Percentiles rank a stretch among this genome's conserved stretches.
phyloP scores from a whole-genome alignment of 1,284 basidiomycete genomes.

The Ustilago cynodontis region DNA sequence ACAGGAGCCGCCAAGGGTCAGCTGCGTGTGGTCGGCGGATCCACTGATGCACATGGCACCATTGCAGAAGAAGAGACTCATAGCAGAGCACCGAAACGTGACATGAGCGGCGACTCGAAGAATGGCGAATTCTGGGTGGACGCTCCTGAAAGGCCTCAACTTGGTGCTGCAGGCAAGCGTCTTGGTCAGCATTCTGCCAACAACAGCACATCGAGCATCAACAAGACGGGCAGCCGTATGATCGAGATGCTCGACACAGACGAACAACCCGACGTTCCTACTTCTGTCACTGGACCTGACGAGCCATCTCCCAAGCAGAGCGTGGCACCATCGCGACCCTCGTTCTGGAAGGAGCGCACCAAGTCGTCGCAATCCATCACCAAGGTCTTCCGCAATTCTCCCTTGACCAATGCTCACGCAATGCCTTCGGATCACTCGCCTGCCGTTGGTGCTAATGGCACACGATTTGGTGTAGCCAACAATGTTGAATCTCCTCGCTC shows the following conservation, averaged over 20 bases:
- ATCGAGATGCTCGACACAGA: conserved; percentile 39
- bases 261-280: conserved; percentile 24
- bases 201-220: conserved; percentile 33
- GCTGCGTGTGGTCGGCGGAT: conserved; percentile 28
- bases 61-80: conserved; percentile 17
- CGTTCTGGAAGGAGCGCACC: conserved; percentile 44
- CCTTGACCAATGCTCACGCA: conserved; percentile 2
- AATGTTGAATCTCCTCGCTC: conserved; percentile 6
- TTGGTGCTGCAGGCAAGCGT: conserved; percentile 21
- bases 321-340: conserved; percentile 18
- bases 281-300: conserved; percentile 27
- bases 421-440: conserved; percentile 12
- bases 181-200: conserved; percentile 29
- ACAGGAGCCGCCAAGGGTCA: conserved; percentile 33
- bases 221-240: conserved; percentile 37
- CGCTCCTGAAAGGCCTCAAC: conserved; percentile 6
- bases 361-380: conserved; percentile 29
- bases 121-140: conserved; percentile 26
- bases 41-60: conserved; percentile 5
- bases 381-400: conserved; percentile 35
- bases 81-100: conserved; percentile 5
- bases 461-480: conserved; percentile 1
- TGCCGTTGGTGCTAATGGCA: neutral
- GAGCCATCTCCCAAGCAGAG: conserved; percentile 17
- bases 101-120: conserved; percentile 29